Percentiles rank a stretch among this genome's conserved stretches.
Conservation (phyloP, 1,139 yeast genomes). For the Barnettozyma hawaiiensis region DNA sequence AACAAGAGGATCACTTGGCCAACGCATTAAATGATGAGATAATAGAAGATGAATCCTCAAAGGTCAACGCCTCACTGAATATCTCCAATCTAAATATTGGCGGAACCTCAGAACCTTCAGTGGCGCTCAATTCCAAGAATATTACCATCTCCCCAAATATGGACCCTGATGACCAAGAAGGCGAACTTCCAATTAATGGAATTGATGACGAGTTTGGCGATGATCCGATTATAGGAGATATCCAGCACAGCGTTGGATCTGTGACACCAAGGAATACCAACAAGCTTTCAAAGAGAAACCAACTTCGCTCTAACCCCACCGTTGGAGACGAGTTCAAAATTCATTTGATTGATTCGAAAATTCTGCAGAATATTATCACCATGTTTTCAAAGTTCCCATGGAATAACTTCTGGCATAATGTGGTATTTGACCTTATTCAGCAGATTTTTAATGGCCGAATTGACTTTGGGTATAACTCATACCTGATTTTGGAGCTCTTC, state of each 20-base stretch:
- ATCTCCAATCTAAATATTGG: slow-evolving; percentile 24
- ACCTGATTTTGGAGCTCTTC: slow-evolving; percentile 79
- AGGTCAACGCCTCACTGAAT: slow-evolving; percentile 13
- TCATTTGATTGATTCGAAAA: slow-evolving; percentile 74
- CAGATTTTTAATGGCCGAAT: slow-evolving; percentile 92
- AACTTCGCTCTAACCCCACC: slow-evolving; percentile 54
- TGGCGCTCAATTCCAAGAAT: slow-evolving; percentile 23
- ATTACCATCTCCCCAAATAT: slow-evolving; percentile 23
- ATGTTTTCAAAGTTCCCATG: slow-evolving; percentile 96
- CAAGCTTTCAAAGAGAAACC: slow-evolving; percentile 12
- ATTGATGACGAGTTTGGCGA: slow-evolving; percentile 1
- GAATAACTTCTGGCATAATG: slow-evolving; percentile 96
- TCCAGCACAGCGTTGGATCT: not conserved
- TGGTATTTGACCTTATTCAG: slow-evolving; percentile 95
- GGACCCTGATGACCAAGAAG: slow-evolving; percentile 12
- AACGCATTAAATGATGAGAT: slow-evolving; percentile 24
- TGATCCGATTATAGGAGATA: not conserved
- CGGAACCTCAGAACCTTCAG: slow-evolving; percentile 26
- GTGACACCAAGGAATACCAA: not conserved
- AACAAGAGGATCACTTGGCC: slow-evolving; percentile 22
- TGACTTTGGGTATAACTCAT: slow-evolving; percentile 83
- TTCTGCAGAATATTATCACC: slow-evolving; percentile 67
- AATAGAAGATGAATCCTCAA: slow-evolving; percentile 6
- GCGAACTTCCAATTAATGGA: slow-evolving; percentile 12
- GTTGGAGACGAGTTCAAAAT: slow-evolving; percentile 88